Evolutionary conservation across 2,329 filamentous ascomycete genomes (phyloP), one percentile per base, ranked within the genome.

Genomic region (Fusarium sp.): DNA sequence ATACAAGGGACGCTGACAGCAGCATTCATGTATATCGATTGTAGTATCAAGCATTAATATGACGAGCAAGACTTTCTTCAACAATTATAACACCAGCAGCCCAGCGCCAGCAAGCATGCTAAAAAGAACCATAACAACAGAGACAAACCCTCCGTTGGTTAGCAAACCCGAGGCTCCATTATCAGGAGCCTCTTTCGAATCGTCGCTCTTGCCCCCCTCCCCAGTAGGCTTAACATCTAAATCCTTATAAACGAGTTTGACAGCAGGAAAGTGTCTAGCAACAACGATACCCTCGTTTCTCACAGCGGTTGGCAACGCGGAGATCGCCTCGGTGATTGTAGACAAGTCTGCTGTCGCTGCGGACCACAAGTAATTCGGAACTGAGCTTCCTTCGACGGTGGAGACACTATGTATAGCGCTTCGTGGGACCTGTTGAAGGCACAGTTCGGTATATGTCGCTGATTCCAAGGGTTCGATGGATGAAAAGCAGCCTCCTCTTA

Each of bases 51-150:
- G 2, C 1, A 12, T 33, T 7, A 7, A 7, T 17, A 3, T 27
- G 6, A 17, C 27, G 10, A 13, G 10, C 6, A 17, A 4, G 9
- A 17, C 5, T 1, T 11, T 15, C 10, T 11, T 23, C 17, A 7
- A 3, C 2, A 59, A 62, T 57, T 71, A 71, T 10, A 64, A 14
- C 7, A 59, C 53, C 1, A 71, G 3, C 4, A 75, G 14, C 0
- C 71, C 69, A 13, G 57, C 61, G 9, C 73, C 73, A 9, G 60
- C 26, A 37, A 75, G 33, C 15, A 74, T 49, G 1, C 66, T 55
- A 20, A 60, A 37, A 0, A 64, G 7, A 1, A 68, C 61, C 1
- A 33, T 57, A 0, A 69, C 4, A 4, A 60, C 15, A 1, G 64
- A 55, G 3, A 32, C 14, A n/a, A 66, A 3, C 2, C 52, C 23